Base-by-base conservation (phyloP, 2,329 filamentous ascomycete species). In the Hansfordia pulvinata region DNA sequence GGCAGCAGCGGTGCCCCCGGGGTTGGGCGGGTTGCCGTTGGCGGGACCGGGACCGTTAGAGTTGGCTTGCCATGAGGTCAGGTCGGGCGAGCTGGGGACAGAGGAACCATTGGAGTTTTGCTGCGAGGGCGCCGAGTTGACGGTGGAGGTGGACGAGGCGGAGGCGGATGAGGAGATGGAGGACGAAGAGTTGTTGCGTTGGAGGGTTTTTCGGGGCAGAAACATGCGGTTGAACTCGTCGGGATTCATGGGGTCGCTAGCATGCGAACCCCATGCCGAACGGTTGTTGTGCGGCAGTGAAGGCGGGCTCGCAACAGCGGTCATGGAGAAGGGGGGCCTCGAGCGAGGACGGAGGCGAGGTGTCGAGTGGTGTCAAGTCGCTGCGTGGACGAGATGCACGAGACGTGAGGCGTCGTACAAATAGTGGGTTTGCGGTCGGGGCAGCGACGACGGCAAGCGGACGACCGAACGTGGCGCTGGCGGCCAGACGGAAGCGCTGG, bases 211-310 rank as follows among this genome's bases (percentile, higher is more conserved):
- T 43, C 85, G 82, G 46, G 83, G 81, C 68, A 82, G 77, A 52
- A 92, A 83, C 70, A 93, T 86, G 53, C 79, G 77, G 58, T 79
- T 74, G 39, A 78, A 73, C 55, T 93, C 83, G 60, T 93, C 84
- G 50, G 76, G 60, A 57, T 79, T 82, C 73, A 84, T 81, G 47
- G 77, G 66, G 60, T 69, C 38, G 32, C 46, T 44, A 41, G 62
- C 60, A 55, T 64, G 73, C 69, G 67, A 60, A 49, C 65, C 61
- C 72, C 72, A 77, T 75, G 59, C 62, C 62, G 69, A 62, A 53
- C 71, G 64, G 47, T 68, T 73, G 46, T 71, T 64, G 46, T 69
- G 68, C 47, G 65, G 56, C 46, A 77, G 73, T 48, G 60, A 69
- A 49, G 69, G 69, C 41, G 69, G 69, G 41, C 62, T 75, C 37